Evolutionary conservation across 768 basidiomycete genomes (phyloP).

Genomic region (Clathrus columnatus): DNA sequence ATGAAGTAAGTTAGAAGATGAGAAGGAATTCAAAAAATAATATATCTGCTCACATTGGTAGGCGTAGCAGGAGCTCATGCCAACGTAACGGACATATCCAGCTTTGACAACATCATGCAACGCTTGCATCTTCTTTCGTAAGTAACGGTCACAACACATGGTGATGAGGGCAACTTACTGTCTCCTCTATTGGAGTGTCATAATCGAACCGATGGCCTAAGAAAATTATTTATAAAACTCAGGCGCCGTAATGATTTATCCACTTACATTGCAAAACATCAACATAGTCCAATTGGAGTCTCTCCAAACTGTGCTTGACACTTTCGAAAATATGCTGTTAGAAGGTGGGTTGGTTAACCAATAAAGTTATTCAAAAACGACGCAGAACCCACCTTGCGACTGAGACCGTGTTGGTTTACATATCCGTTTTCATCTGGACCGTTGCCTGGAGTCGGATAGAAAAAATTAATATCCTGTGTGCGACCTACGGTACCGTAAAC

Average conservation of each 20-base stretch:
- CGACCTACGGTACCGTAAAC: conserved; percentile 14
- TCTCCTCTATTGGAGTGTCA: neutral
- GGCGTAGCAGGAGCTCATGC: conserved; percentile 34
- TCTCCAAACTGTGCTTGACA: conserved; percentile 50
- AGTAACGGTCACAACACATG: too few species aligned
- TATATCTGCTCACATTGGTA: conserved; percentile 26
- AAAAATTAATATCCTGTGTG: neutral
- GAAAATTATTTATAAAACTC: neutral
- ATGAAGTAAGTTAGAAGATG: neutral
- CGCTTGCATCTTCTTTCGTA: conserved; percentile 45
- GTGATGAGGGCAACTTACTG: too few species aligned
- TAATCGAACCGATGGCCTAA: conserved; percentile 6
- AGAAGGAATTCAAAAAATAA: neutral
- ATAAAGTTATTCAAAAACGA: neutral
- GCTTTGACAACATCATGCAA: conserved; percentile 42
- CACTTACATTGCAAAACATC: conserved; percentile 60
- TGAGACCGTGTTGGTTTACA: conserved; percentile 39
- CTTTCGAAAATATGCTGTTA: conserved; percentile 63
- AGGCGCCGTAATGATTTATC: conserved; percentile 16
- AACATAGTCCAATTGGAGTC: conserved; percentile 67
- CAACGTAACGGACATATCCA: conserved; percentile 40
- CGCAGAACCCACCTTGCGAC: conserved; percentile 28
- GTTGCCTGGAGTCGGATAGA: neutral
- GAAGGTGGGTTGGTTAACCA: neutral
- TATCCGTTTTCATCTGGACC: conserved; percentile 31